Base-by-base conservation (phyloP, 768 basidiomycete genomes). In the Hebeloma cylindrosporum region DNA sequence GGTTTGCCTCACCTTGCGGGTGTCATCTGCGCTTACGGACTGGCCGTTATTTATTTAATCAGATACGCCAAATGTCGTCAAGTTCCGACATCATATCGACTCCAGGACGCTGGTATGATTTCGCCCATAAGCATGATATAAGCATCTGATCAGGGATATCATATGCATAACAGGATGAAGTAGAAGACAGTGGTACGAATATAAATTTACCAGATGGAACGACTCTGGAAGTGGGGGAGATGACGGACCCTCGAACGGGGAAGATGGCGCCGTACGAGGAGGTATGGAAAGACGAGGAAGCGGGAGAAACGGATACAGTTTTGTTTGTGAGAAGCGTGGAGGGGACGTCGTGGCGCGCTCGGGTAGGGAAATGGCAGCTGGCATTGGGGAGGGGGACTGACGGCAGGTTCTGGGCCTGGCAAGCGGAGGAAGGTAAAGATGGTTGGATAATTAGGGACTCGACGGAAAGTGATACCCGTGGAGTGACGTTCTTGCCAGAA, bases 41-140 rank as follows among this genome's bases (percentile, higher is more conserved):
- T 30, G 8, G 3, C 1, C 27, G 20, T 1, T 36, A 10, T 14
- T 10, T 25, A 13, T 2, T 11, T 16, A 21, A 11, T 11, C 18
- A 47, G 46, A 35, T 4, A 16, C 39, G 8, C 23, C 18, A 27
- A 16, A 18, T n/a, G 22, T 9, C 11, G 46, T 47, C 16, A 16
- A 33, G 21, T 47, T 47, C 27, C n/a, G 34, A 36, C 46, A 47
- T 27, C 32, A 23, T 7, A 41, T 47, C 21, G 46, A 47, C 25
- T 47, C 46, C 9, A 32, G 46, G n/a, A 47, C 46, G 13, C 21
- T 21, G 8, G 46, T 47, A n/a, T n/a, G n/a, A n/a, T n/a, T n/a
- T n/a, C n/a, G n/a, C n/a, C n/a, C n/a, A n/a, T n/a, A n/a, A n/a
- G n/a, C n/a, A n/a, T n/a, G n/a, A n/a, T n/a, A n/a, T n/a, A n/a